Evolutionary conservation across 176 grass and related monocot species (phyloP).

Genomic region (Oryza officinalis): DNA sequence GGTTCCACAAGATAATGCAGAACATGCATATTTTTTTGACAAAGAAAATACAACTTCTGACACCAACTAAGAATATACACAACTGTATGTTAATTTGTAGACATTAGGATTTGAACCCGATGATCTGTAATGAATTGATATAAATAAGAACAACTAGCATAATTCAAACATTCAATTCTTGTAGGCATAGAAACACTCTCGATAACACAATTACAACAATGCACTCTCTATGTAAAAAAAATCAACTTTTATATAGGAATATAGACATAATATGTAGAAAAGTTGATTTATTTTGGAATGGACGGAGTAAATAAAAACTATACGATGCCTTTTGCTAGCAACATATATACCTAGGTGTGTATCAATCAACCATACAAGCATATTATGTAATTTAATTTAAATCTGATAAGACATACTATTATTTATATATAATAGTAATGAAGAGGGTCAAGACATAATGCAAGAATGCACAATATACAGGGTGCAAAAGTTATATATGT

Average conservation of each 20-base stretch:
- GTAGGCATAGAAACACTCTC: not conserved
- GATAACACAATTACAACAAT: not conserved
- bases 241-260: too few relatives aligned
- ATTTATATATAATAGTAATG: not conserved
- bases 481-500: not conserved
- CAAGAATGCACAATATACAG: not conserved
- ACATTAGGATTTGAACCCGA: too few relatives aligned
- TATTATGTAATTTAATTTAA: not conserved
- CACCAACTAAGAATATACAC: too few relatives aligned
- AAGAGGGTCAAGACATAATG: not conserved
- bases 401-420: not conserved
- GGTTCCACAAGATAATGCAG: too few relatives aligned
- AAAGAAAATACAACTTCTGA: too few relatives aligned
- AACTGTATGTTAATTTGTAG: too few relatives aligned
- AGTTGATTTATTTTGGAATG: too few relatives aligned
- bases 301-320: not conserved
- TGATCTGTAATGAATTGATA: not conserved
- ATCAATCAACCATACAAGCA: not conserved
- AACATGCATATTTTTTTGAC: too few relatives aligned
- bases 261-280: too few relatives aligned
- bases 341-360: too few relatives aligned
- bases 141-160: not conserved
- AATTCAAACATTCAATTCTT: not conserved
- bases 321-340: not conserved
- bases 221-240: not conserved